A percentile compares a stretch with the other conserved stretches of the same genome.
phyloP scores from a whole-genome alignment of 768 basidiomycete genomes.

The Lactarius akahatsu region DNA sequence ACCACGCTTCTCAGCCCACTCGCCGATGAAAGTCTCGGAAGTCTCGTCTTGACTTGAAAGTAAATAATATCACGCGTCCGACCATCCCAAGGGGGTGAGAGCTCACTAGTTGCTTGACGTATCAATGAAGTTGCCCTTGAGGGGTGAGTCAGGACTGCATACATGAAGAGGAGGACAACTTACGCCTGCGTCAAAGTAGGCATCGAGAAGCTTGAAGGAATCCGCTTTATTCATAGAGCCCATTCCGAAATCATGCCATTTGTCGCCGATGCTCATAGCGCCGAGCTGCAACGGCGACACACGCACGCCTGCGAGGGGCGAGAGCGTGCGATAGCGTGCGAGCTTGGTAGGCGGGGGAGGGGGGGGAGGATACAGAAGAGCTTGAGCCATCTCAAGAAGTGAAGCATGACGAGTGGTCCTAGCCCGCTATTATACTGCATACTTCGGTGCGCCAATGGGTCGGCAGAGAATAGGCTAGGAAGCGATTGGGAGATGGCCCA shows the following conservation, averaged over 20 bases:
- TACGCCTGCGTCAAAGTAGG: constrained; percentile 46
- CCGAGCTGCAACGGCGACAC: constrained; percentile 53
- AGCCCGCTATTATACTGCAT: background rate
- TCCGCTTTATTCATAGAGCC: constrained; percentile 46
- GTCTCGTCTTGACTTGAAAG: constrained; percentile 46
- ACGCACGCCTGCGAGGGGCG: constrained; percentile 43
- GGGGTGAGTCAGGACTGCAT: constrained; percentile 38
- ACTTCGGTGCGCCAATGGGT: background rate
- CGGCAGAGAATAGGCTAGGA: background rate
- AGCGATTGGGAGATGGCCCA: background rate
- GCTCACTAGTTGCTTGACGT: constrained; percentile 48
- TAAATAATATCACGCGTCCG: too few species aligned
- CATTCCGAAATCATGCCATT: constrained; percentile 39
- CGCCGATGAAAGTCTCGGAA: constrained; percentile 54
- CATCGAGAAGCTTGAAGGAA: constrained; percentile 48
- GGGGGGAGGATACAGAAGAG: background rate
- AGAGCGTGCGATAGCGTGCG: constrained; percentile 41
- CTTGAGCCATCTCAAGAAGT: background rate
- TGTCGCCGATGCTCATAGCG: constrained; percentile 49
- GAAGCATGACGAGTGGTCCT: background rate
- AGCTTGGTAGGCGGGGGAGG: constrained; percentile 28
- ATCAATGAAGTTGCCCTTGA: constrained; percentile 50
- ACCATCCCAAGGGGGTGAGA: background rate
- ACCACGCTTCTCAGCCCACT: constrained; percentile 47
- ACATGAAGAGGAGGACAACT: constrained; percentile 33